Evolutionary conservation across 495 filamentous ascomycete species (phyloP), one percentile per base, ranked within the genome.

Genomic region (Lasiosphaeria ovina): DNA sequence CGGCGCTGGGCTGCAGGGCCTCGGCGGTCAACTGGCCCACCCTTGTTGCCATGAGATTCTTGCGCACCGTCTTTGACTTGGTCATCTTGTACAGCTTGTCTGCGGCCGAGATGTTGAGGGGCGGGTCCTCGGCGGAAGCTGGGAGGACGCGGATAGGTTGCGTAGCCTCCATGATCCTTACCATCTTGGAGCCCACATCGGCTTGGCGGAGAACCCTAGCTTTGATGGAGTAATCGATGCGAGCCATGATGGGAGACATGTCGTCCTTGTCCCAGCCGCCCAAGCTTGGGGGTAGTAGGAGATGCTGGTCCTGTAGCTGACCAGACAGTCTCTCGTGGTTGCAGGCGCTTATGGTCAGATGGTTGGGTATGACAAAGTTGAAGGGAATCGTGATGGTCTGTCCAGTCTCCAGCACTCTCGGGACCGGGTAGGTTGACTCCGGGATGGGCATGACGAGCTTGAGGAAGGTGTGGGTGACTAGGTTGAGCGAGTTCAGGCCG

Each of bases 111-210:
- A 89, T 71, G 60, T 80, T 86, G 54, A 97, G 75, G 0, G 94
- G 93, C 6, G 94, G 87, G 45, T 88, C 83, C 72, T 95, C 95
- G 12, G 82, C 76, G 6, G 83, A 72, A 0, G 79, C 83, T 7
- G 94, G 95, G n/a, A 95, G 79, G 35, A 98, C 80, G 47, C 87
- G 87, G 48, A 98, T 74, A 65, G 86, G 86, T 60, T 86, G 84
- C 0, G 73, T 63, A 0, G 69, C 66, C 55, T 81, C 74, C 65
- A 77, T 80, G 35, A 82, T 60, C 66, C 76, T 77, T 42, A 66
- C 60, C 44, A 12, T 60, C 54, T 58, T 62, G 16, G 54, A 57
- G 54, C 62, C 66, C 5, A 53, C 3, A 2, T 55, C 65, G n/a
- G 72, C 65, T 54, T 74, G 74, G 58, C 66, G 77, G 42, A 80